Conservation (phyloP, 2,329 filamentous ascomycete species). For the Pseudocercospora pini-densiflorae region DNA sequence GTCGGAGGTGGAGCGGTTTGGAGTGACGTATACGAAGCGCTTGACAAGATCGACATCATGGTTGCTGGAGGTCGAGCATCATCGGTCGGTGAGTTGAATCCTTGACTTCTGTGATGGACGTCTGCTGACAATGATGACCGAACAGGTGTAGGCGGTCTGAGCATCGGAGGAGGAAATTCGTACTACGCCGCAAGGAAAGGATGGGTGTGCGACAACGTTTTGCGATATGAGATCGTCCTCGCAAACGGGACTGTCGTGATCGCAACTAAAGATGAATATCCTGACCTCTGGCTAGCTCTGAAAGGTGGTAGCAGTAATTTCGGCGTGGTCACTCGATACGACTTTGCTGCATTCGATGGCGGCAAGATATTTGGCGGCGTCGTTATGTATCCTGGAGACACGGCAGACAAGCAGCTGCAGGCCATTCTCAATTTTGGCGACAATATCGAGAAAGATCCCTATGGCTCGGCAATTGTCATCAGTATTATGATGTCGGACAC, state of each 20-base stretch:
- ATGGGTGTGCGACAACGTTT: constrained; percentile 34
- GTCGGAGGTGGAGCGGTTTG: constrained; percentile 55
- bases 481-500: constrained; percentile 7
- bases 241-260: constrained; percentile 29
- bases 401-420: constrained; percentile 9
- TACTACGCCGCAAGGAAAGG: constrained; percentile 32
- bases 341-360: constrained; percentile 20
- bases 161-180: constrained; percentile 33
- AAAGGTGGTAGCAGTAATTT: constrained; percentile 32
- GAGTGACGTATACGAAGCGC: constrained; percentile 47
- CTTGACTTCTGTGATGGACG: too few relatives aligned
- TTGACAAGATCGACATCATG: constrained; percentile 48
- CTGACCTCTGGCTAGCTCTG: constrained; percentile 30
- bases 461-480: constrained; percentile 17
- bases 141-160: constrained; percentile 30
- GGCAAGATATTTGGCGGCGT: constrained; percentile 13
- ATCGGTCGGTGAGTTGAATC: too few relatives aligned
- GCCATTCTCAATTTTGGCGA: constrained; percentile 12
- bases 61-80: constrained; percentile 50
- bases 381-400: constrained; percentile 6
- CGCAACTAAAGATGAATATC: constrained; percentile 22
- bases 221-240: constrained; percentile 33
- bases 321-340: constrained; percentile 32
- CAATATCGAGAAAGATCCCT: constrained; percentile 14
- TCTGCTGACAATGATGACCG: neutral